Evolutionary conservation across 139 green algal species (phyloP).

Genomic region (Tetraselmis chui): DNA sequence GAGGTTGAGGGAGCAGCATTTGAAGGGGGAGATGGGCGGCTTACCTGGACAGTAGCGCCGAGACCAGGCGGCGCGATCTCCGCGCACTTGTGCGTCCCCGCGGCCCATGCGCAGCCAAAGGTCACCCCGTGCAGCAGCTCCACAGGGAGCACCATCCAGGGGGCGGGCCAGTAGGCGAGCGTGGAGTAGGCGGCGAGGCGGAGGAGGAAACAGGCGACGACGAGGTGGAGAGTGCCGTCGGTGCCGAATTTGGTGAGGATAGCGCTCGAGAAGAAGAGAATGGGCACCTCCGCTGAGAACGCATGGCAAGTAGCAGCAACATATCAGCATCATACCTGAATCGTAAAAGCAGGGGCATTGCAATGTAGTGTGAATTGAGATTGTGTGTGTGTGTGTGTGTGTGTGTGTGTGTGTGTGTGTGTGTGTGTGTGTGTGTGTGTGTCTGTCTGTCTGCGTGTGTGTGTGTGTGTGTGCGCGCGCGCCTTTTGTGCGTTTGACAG

Average conservation of each 20-base stretch:
- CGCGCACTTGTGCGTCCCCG: constrained; percentile 24
- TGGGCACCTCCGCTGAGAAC: constrained; percentile 32
- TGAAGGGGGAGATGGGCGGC: too few relatives aligned
- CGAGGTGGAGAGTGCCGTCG: constrained; percentile 9
- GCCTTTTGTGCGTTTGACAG: too few relatives aligned
- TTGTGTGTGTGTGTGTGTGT: too few relatives aligned
- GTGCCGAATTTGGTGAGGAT: constrained; percentile 14
- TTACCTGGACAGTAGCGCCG: constrained; percentile 26
- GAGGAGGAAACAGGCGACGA: constrained; percentile 1
- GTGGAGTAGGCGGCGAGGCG: constrained; percentile 24
- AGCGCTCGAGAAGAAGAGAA: constrained; percentile 21
- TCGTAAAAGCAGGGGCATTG: too few relatives aligned
- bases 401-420: too few relatives aligned
- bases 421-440: too few relatives aligned
- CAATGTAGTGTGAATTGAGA: too few relatives aligned
- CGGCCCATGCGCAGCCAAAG: constrained; percentile 32
- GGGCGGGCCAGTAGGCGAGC: constrained; percentile 10
- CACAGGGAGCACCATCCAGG: constrained; percentile 38
- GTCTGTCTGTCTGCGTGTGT: too few relatives aligned
- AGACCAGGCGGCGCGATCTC: constrained; percentile 28
- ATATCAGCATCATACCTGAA: too few relatives aligned
- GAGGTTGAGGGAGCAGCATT: too few relatives aligned
- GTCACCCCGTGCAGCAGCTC: constrained; percentile 48
- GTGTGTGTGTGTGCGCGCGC: too few relatives aligned
- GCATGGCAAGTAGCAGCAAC: too few relatives aligned